phyloP scores from a whole-genome alignment of 75 land plant genomes.

The Ceratopteris richardii region DNA sequence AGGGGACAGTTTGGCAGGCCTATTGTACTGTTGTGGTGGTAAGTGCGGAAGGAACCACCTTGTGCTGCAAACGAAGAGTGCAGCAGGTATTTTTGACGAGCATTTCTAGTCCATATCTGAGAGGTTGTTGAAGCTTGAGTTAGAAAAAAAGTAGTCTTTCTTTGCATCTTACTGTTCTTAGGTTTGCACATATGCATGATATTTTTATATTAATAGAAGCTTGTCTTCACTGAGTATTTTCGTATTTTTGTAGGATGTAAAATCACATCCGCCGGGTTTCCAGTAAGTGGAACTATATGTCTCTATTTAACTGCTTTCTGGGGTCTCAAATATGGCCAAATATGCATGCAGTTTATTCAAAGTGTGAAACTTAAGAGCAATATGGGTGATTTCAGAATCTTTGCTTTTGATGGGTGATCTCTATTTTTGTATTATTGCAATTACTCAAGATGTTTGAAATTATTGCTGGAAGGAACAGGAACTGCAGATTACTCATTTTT shows the following conservation, averaged over 20 bases:
- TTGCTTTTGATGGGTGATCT: too few relatives aligned
- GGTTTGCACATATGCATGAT: background rate
- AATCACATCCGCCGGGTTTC: slow-evolving; percentile 2
- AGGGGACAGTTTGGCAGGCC: slow-evolving; percentile 21
- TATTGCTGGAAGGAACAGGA: too few relatives aligned
- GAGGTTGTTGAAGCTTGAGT: background rate
- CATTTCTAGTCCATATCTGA: slow-evolving; percentile 4
- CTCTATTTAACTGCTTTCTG: background rate
- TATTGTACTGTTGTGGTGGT: slow-evolving; percentile 17
- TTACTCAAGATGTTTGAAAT: too few relatives aligned
- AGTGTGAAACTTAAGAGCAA: too few relatives aligned
- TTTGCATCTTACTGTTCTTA: too few relatives aligned
- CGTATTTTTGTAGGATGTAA: slow-evolving; percentile 3
- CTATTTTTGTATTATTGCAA: too few relatives aligned
- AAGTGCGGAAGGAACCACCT: slow-evolving; percentile 28
- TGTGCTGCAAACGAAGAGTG: slow-evolving; percentile 26
- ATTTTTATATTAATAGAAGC: background rate
- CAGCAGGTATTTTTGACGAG: slow-evolving; percentile 32
- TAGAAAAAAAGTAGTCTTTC: too few relatives aligned
- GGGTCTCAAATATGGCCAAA: too few relatives aligned
- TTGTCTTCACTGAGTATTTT: slow-evolving; percentile 3
- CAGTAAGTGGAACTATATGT: slow-evolving; percentile 5
- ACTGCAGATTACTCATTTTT: too few relatives aligned
- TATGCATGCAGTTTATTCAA: too few relatives aligned
- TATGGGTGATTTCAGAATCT: too few relatives aligned